Percentiles rank a stretch among this genome's conserved stretches.
Evolutionary conservation across 176 grass and related monocot genomes (phyloP).

Genomic region (Oryza officinalis): DNA sequence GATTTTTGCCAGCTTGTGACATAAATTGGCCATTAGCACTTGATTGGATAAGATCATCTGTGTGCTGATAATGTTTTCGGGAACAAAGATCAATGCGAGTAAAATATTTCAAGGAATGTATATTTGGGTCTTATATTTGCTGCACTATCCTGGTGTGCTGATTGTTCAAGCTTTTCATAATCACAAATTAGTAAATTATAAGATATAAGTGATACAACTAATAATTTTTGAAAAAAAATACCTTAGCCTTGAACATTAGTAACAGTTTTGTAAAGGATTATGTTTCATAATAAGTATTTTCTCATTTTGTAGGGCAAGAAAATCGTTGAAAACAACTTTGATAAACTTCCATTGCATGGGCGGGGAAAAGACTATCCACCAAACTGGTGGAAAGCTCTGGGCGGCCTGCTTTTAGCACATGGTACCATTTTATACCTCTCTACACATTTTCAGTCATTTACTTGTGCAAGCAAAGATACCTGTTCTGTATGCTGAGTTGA

Average conservation of each 20-base stretch:
- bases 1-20: conserved; percentile 3
- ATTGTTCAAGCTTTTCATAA: background rate
- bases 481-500: background rate
- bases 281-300: conserved; percentile 13
- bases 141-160: background rate
- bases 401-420: conserved; percentile 68
- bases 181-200: conserved; percentile 2
- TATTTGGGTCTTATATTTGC: conserved; percentile 9
- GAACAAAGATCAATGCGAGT: background rate
- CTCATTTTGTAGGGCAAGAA: conserved; percentile 72
- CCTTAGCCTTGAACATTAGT: background rate
- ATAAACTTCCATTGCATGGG: conserved; percentile 86
- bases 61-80: conserved; percentile 24
- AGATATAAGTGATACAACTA: conserved; percentile 10
- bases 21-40: conserved; percentile 3
- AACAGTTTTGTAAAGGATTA: conserved; percentile 16
- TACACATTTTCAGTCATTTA: background rate
- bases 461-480: background rate
- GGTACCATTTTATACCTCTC: conserved; percentile 48
- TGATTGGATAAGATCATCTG: conserved; percentile 13
- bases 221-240: background rate
- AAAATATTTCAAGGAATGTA: conserved; percentile 15
- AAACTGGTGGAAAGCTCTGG: conserved; percentile 96
- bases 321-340: conserved; percentile 67
- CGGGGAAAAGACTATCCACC: conserved; percentile 79